These are phyloP conservation scores for Ascochyta clinopodiicola DNA, from an alignment of 2,329 filamentous ascomycete genomes.

Conservation along the genomic window DNA sequence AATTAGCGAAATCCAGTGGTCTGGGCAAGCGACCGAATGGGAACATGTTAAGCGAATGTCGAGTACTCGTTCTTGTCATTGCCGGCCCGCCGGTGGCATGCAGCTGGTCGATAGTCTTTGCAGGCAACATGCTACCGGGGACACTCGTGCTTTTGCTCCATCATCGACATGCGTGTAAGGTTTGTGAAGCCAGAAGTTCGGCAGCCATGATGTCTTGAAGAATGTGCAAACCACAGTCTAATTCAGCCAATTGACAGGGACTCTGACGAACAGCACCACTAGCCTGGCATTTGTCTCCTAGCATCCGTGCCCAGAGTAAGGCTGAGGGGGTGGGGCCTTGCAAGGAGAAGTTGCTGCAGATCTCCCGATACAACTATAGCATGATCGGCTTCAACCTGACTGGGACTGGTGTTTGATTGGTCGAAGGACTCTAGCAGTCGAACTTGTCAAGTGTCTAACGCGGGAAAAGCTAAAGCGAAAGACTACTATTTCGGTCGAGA, in stretches of 20 bases:
- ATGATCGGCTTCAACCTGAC: neutral
- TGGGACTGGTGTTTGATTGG: neutral
- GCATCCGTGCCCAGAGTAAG: neutral
- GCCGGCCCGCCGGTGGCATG: neutral
- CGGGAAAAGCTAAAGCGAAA: neutral
- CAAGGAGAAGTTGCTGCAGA: neutral
- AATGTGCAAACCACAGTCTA: neutral
- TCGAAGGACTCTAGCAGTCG: neutral
- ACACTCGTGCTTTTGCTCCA: neutral
- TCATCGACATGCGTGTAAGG: neutral
- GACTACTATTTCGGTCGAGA: neutral
- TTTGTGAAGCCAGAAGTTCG: neutral
- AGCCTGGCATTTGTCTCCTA: neutral
- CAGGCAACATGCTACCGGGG: neutral
- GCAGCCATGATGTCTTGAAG: neutral
- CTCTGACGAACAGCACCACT: neutral
- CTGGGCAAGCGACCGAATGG: constrained; percentile 9
- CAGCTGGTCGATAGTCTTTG: neutral
- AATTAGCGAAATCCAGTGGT: constrained; percentile 7
- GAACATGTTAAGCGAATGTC: neutral
- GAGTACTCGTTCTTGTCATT: neutral
- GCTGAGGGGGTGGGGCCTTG: neutral
- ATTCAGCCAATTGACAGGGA: neutral
- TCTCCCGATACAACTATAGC: neutral
- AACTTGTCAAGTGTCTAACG: neutral